Evolutionary conservation across 2,329 filamentous ascomycete genomes (phyloP).

Genomic region (Xylaria sp.): DNA sequence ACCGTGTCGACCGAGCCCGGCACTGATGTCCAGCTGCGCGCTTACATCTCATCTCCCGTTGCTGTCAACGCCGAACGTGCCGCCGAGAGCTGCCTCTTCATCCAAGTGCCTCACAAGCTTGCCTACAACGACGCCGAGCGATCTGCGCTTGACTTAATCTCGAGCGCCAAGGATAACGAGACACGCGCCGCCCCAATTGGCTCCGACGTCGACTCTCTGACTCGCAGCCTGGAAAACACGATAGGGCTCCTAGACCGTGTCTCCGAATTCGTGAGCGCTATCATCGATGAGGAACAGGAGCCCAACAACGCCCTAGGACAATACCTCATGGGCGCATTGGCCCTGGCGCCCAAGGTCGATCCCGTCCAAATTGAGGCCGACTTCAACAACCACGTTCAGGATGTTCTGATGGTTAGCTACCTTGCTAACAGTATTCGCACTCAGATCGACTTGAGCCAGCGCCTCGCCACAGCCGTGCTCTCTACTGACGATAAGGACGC

Average conservation of each 20-base stretch:
- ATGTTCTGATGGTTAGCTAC: slow-evolving; percentile 97
- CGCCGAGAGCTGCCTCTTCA: slow-evolving; percentile 95
- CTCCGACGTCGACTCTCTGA: slow-evolving; percentile 89
- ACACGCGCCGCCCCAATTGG: slow-evolving; percentile 77
- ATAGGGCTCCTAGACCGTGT: slow-evolving; percentile 90
- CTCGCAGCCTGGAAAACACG: slow-evolving; percentile 87
- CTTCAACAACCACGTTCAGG: slow-evolving; percentile 99
- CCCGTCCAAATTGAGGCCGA: slow-evolving; percentile 90
- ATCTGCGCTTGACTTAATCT: slow-evolving; percentile 80
- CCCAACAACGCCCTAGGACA: slow-evolving; percentile 93
- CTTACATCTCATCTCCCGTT: slow-evolving; percentile 95
- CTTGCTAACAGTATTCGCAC: slow-evolving; percentile 98
- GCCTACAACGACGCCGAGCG: slow-evolving; percentile 78
- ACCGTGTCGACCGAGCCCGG: slow-evolving; percentile 92
- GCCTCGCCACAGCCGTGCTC: slow-evolving; percentile 83
- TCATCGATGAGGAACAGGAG: slow-evolving; percentile 91
- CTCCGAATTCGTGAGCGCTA: slow-evolving; percentile 89
- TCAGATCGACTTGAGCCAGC: slow-evolving; percentile 97
- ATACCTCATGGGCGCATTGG: slow-evolving; percentile 92
- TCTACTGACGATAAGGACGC: slow-evolving; percentile 60
- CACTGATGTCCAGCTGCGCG: slow-evolving; percentile 86
- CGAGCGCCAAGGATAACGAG: slow-evolving; percentile 82
- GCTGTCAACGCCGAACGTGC: slow-evolving; percentile 95
- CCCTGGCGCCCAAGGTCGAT: slow-evolving; percentile 94
- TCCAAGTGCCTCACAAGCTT: slow-evolving; percentile 95